Percentiles rank a stretch among this genome's conserved stretches.
These are phyloP conservation scores for Gymnopilus junonius DNA, from an alignment of 768 basidiomycete genomes.

Conservation along the genomic window DNA sequence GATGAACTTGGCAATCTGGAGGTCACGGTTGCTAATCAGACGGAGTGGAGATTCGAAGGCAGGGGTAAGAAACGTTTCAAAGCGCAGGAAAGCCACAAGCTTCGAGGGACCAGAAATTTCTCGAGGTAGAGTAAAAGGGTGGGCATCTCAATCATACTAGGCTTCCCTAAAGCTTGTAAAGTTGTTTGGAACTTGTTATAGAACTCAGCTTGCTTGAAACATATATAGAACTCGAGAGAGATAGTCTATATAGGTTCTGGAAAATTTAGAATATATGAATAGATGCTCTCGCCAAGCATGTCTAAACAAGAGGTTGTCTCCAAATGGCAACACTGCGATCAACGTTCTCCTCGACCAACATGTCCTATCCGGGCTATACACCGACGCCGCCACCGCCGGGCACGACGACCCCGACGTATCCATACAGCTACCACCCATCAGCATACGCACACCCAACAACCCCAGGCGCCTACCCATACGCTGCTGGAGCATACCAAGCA, in stretches of 20 bases:
- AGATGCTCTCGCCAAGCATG: not conserved
- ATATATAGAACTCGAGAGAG: too few species aligned
- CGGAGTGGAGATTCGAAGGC: conserved; percentile 56
- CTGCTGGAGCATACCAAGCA: conserved; percentile 57
- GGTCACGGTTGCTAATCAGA: conserved; percentile 56
- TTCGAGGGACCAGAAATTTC: conserved; percentile 25
- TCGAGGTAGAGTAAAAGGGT: conserved; percentile 1
- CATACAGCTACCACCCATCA: conserved; percentile 65
- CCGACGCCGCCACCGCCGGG: conserved; percentile 24
- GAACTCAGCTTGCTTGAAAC: not conserved
- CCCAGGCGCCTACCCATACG: conserved; percentile 56
- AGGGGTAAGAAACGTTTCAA: conserved; percentile 23
- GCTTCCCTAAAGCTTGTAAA: not conserved
- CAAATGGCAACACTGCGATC: not conserved
- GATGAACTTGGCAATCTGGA: conserved; percentile 54
- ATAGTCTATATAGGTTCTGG: too few species aligned
- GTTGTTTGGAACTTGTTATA: too few species aligned
- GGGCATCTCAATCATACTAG: not conserved
- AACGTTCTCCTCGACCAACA: not conserved
- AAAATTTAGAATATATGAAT: too few species aligned
- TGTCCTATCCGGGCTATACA: conserved; percentile 28
- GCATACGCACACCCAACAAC: conserved; percentile 47
- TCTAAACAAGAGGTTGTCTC: not conserved
- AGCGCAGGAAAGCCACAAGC: too few species aligned
- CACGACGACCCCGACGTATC: conserved; percentile 57